A percentile compares a stretch with the other conserved stretches of the same genome.
These are phyloP conservation scores for Aurinia saxatilis DNA, from an alignment of 345 rosid species.

Conservation along the genomic window DNA sequence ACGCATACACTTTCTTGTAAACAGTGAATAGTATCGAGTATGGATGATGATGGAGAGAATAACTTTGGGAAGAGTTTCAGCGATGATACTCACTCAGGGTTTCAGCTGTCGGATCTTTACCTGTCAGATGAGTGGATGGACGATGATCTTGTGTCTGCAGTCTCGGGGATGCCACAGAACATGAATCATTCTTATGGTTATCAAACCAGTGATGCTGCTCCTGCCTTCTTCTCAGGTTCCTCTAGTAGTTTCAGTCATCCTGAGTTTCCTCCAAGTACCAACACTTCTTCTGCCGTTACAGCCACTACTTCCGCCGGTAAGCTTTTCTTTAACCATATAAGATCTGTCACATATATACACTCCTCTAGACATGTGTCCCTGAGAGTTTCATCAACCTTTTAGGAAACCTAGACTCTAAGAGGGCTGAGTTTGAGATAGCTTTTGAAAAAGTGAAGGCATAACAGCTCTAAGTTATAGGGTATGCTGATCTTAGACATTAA, in stretches of 20 bases:
- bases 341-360: not conserved
- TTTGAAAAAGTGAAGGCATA: too few species aligned
- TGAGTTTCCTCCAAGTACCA: slow-evolving; percentile 3
- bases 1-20: not conserved
- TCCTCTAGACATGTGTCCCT: not conserved
- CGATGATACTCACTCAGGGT: slow-evolving; percentile 25
- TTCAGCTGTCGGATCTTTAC: slow-evolving; percentile 48
- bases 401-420: not conserved
- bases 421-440: too few species aligned
- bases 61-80: slow-evolving; percentile 20
- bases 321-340: slow-evolving; percentile 2
- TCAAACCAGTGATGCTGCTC: slow-evolving; percentile 25
- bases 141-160: slow-evolving; percentile 31
- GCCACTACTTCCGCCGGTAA: slow-evolving; percentile 26
- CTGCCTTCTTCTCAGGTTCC: slow-evolving; percentile 20
- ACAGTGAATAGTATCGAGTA: not conserved
- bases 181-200: slow-evolving; percentile 31
- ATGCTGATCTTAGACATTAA: not conserved
- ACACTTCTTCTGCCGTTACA: not conserved
- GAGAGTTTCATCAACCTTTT: not conserved
- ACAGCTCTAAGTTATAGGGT: not conserved
- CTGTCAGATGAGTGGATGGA: slow-evolving; percentile 50
- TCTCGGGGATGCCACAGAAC: slow-evolving; percentile 31
- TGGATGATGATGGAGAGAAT: slow-evolving; percentile 10
- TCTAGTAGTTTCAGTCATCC: slow-evolving; percentile 24